Evolutionary conservation across 768 basidiomycete genomes (phyloP), one percentile per base, ranked within the genome.

Genomic region (Tephrocybe rancida): DNA sequence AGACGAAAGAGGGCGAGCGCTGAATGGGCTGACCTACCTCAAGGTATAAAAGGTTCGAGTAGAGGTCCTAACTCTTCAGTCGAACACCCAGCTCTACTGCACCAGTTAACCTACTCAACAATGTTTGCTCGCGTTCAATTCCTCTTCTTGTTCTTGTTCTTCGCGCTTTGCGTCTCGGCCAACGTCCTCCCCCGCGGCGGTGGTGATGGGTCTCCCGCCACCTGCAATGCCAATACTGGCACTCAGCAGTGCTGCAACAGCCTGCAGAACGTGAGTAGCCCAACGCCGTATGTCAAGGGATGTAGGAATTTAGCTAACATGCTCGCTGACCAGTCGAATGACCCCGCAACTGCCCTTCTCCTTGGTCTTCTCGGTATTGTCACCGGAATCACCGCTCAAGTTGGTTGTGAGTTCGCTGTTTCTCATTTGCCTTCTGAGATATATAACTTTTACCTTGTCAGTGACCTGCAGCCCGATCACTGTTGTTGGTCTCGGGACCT

Each of bases 381-480:
- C 22, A 5, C 8, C 9, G 44, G 14, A 9, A 3, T 60, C 29
- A 49, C 25, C 44, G 54, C 37, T 19, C 43, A 16, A 21, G 60
- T 61, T 46, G 60, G 60, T 35, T 34, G 60, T 61, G 25, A 57
- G 60, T 29, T 43, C 21, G 9, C 25, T 3, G 19, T 10, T 39
- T 22, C 5, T 18, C 8, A 43, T n/a, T 16, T 1, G 14, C 10
- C 27, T 10, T 5, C 14, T 14, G n/a, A n/a, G 42, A 7, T 19
- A 3, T 32, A 34, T 46, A 8, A 52, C 18, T n/a, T 3, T 18
- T 11, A 8, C 13, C 27, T 13, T 14, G 22, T 7, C 24, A 61
- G 60, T 59, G 30, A 53, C 47, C 27, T 61, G 60, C 52, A 50
- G 5, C 42, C 55, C 60, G 13, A 45, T 59, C 26, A 52, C 34